These are phyloP conservation scores for Dimocarpus longan DNA, from an alignment of 345 rosid species.

Conservation along the genomic window DNA sequence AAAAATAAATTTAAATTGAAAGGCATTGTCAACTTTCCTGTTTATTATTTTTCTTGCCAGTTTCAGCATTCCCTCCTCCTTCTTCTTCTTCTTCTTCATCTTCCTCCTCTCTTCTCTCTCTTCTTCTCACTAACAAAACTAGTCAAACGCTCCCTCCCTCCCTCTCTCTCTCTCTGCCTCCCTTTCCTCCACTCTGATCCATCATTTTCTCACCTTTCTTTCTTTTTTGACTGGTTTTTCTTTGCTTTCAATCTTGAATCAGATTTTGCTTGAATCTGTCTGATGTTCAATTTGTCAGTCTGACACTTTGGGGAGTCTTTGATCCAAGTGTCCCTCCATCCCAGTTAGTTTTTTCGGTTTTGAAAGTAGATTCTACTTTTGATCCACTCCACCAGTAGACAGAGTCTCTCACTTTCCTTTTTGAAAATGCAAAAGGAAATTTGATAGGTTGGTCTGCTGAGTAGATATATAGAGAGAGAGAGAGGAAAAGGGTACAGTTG, in stretches of 20 bases:
- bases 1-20: too few species aligned
- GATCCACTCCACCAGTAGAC: background rate
- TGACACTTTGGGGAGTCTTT: background rate
- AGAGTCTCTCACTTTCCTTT: background rate
- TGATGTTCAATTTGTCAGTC: background rate
- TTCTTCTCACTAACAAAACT: background rate
- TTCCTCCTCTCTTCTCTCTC: background rate
- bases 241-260: background rate
- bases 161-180: background rate
- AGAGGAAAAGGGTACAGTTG: constrained; percentile 21
- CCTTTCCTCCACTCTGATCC: constrained; percentile 14
- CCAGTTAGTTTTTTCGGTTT: too few species aligned
- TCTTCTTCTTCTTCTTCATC: background rate
- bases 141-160: background rate
- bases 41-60: background rate
- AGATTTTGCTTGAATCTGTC: background rate
- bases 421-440: background rate
- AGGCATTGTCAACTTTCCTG: constrained; percentile 37
- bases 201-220: background rate
- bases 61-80: background rate
- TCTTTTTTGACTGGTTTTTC: background rate
- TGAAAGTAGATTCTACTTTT: background rate
- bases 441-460: background rate
- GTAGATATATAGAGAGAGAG: too few species aligned
- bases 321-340: background rate